phyloP scores from a whole-genome alignment of 1,284 basidiomycete species.

The Leccinum subrobustum region DNA sequence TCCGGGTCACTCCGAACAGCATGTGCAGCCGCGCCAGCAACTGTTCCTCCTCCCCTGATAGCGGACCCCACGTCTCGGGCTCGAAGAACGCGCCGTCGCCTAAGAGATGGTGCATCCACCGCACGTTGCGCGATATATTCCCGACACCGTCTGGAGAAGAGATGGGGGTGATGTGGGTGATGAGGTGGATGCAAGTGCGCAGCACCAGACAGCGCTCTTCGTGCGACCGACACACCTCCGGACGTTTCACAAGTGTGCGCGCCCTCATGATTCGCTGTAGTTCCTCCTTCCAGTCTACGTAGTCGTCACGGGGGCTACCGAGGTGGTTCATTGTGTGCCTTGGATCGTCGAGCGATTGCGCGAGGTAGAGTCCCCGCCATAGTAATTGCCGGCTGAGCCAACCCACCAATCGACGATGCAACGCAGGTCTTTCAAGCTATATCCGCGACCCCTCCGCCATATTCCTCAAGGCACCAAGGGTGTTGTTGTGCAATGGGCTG shows the following conservation, averaged over 20 bases:
- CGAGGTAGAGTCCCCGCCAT: constrained; percentile 63
- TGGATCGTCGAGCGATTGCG: constrained; percentile 59
- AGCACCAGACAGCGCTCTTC: constrained; percentile 43
- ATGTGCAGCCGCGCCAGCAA: constrained; percentile 52
- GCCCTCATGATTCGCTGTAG: constrained; percentile 54
- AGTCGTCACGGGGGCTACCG: constrained; percentile 34
- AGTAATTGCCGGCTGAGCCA: constrained; percentile 40
- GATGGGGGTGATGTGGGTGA: constrained; percentile 41
- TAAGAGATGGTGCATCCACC: constrained; percentile 49
- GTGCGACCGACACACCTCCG: constrained; percentile 36
- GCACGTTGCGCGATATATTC: constrained; percentile 46
- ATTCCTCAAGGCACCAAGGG: too few species aligned
- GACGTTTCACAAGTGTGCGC: constrained; percentile 40
- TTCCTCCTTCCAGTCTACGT: constrained; percentile 53
- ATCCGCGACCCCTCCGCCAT: too few species aligned
- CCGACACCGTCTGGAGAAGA: constrained; percentile 28
- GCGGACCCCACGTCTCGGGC: constrained; percentile 25
- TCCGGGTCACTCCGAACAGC: constrained; percentile 50
- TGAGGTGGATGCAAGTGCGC: constrained; percentile 48
- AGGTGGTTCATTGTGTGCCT: constrained; percentile 43
- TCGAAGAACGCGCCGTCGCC: constrained; percentile 47
- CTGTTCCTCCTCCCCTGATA: constrained; percentile 41
- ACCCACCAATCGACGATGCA: too few species aligned
- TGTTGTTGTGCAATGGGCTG: too few species aligned
- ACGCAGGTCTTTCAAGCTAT: too few species aligned